These are phyloP conservation scores for Aspergillus tamarii DNA, from an alignment of 2,329 filamentous ascomycete species.

Conservation along the genomic window DNA sequence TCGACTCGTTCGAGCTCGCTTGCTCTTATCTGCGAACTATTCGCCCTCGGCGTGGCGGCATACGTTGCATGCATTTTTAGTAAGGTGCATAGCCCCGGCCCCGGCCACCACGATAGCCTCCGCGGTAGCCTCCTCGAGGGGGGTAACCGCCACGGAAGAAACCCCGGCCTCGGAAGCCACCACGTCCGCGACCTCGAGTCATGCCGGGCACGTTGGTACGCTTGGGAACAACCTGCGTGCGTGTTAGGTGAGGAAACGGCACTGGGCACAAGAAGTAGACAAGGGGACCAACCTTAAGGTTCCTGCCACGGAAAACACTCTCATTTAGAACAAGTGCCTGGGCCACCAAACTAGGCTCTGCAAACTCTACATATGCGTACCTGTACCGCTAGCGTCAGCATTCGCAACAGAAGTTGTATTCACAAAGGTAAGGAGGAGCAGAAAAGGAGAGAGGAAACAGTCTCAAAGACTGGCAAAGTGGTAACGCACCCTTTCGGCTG, in stretches of 20 bases:
- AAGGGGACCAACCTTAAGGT: conserved; percentile 75
- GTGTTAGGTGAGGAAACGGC: conserved; percentile 23
- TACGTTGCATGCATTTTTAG: conserved; percentile 27
- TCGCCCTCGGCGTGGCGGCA: conserved; percentile 1
- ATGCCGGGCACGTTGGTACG: conserved; percentile 96
- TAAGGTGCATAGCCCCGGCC: conserved; percentile 52
- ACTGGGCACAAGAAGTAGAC: neutral
- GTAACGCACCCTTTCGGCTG: conserved; percentile 92
- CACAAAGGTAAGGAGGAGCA: neutral
- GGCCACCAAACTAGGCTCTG: conserved; percentile 87
- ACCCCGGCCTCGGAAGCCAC: conserved; percentile 56
- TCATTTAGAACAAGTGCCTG: conserved; percentile 95
- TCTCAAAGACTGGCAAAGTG: neutral
- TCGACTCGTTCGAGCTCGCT: conserved; percentile 7
- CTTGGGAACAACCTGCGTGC: conserved; percentile 76
- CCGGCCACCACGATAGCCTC: conserved; percentile 53
- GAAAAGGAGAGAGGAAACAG: too few species aligned
- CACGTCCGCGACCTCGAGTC: conserved; percentile 69
- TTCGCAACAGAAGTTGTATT: neutral
- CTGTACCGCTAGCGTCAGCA: conserved; percentile 53
- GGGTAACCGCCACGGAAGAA: conserved; percentile 52
- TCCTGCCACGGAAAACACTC: conserved; percentile 90
- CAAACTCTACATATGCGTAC: conserved; percentile 98
- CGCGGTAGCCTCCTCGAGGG: conserved; percentile 63
- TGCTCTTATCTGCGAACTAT: conserved; percentile 8